Percentiles rank a stretch among this genome's conserved stretches.
phyloP scores from a whole-genome alignment of 2,329 filamentous ascomycete species.

The Ophiocordyceps sinensis region DNA sequence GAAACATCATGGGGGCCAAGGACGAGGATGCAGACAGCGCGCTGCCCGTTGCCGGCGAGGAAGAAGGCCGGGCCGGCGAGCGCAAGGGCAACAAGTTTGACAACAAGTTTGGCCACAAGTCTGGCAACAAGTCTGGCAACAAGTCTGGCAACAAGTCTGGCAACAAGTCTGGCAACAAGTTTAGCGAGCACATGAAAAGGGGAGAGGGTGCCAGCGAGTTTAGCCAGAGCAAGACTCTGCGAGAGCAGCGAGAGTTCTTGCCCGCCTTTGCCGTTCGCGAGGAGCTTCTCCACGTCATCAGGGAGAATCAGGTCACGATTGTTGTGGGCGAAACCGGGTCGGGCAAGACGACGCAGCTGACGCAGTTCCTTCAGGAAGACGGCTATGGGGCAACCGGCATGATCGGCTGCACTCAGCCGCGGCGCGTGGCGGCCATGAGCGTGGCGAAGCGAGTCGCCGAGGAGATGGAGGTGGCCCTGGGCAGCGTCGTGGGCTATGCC shows the following conservation, averaged over 20 bases:
- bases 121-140: no score
- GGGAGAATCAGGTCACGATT: constrained; percentile 94
- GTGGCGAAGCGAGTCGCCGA: constrained; percentile 96
- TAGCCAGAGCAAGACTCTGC: constrained; percentile 78
- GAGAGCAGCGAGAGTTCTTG: constrained; percentile 83
- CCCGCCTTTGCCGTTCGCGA: constrained; percentile 95
- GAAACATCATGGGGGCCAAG: constrained; percentile 91
- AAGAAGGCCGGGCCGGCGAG: constrained; percentile 41
- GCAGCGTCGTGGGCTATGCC: constrained; percentile 81
- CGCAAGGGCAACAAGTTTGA: constrained; percentile 56
- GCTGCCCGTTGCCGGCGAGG: constrained; percentile 58
- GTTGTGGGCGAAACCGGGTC: constrained; percentile 96
- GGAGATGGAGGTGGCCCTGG: constrained; percentile 91
- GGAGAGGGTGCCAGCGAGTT: constrained; percentile 77
- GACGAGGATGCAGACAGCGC: constrained; percentile 89
- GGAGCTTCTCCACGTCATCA: constrained; percentile 77
- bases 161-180: constrained; percentile 69
- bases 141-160: no score
- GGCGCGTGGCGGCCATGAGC: constrained; percentile 96
- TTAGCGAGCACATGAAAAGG: constrained; percentile 81
- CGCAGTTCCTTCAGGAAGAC: constrained; percentile 91
- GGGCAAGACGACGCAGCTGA: constrained; percentile 93
- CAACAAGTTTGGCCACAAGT: no score
- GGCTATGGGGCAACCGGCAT: constrained; percentile 78
- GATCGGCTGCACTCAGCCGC: constrained; percentile 92